Conservation (phyloP, 441 rosid species). For the Sinapis alba region DNA sequence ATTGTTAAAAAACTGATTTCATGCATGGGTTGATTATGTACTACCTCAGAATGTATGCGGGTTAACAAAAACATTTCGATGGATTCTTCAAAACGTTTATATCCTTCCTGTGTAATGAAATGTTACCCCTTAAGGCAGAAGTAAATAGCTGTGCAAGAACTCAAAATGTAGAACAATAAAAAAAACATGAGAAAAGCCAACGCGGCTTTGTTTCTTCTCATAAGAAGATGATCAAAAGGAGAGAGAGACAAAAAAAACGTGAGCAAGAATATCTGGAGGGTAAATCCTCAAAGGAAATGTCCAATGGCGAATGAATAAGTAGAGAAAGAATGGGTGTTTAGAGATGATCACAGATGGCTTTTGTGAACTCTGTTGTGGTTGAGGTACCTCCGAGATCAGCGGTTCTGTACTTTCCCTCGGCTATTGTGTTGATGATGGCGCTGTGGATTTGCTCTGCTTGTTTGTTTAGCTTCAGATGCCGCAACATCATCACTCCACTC, state of each 20-base stretch:
- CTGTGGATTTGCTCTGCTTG: slow-evolving; percentile 82
- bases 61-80: background rate
- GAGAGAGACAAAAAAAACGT: background rate
- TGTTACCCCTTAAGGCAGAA: slow-evolving; percentile 18
- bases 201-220: slow-evolving; percentile 35
- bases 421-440: slow-evolving; percentile 82
- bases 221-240: slow-evolving; percentile 2
- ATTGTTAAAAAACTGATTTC: too few relatives aligned
- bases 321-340: slow-evolving; percentile 36
- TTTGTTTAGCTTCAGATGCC: slow-evolving; percentile 73
- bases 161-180: slow-evolving; percentile 1
- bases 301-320: slow-evolving; percentile 12
- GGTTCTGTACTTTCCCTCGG: slow-evolving; percentile 85
- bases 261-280: background rate
- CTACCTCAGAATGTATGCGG: too few relatives aligned
- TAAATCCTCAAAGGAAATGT: background rate
- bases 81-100: slow-evolving; percentile 2
- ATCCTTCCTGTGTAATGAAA: slow-evolving; percentile 12
- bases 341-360: slow-evolving; percentile 79
- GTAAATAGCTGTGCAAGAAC: slow-evolving; percentile 22
- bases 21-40: too few relatives aligned
- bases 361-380: slow-evolving; percentile 83
- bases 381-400: slow-evolving; percentile 89
- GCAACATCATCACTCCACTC: slow-evolving; percentile 87
- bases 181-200: slow-evolving; percentile 18